These are phyloP conservation scores for Chlorella sorokiniana DNA, from an alignment of 139 green algal species.

Conservation along the genomic window DNA sequence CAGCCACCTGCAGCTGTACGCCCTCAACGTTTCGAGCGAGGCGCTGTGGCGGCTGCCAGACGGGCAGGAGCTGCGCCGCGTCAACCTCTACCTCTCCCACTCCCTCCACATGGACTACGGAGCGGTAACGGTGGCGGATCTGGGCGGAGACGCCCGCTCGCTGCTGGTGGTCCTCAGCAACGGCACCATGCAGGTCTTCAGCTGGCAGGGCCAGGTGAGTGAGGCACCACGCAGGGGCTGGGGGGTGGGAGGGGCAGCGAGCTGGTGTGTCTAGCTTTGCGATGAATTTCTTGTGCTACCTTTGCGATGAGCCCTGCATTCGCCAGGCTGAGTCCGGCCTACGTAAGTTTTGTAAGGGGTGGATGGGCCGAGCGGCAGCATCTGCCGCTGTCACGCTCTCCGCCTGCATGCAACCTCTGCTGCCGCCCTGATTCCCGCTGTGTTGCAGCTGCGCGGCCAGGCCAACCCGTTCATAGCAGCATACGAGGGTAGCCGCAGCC, in stretches of 20 bases:
- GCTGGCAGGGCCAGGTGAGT: constrained; percentile 71
- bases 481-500: constrained; percentile 30
- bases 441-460: constrained; percentile 42
- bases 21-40: constrained; percentile 62
- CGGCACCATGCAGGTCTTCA: constrained; percentile 60
- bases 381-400: too few relatives aligned
- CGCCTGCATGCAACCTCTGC: not conserved
- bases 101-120: constrained; percentile 24
- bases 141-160: constrained; percentile 27
- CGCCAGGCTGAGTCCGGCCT: too few relatives aligned
- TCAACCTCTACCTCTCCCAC: constrained; percentile 69
- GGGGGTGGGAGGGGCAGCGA: too few relatives aligned
- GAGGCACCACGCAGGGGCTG: not conserved
- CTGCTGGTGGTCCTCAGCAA: constrained; percentile 67
- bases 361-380: too few relatives aligned
- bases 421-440: not conserved
- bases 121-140: constrained; percentile 31
- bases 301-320: too few relatives aligned
- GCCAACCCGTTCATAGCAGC: constrained; percentile 42
- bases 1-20: constrained; percentile 71
- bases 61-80: constrained; percentile 7
- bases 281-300: too few relatives aligned
- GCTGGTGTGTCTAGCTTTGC: too few relatives aligned
- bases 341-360: too few relatives aligned
- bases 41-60: constrained; percentile 40